phyloP scores from a whole-genome alignment of 2,329 filamentous ascomycete species.

The Talaromyces rugulosus region DNA sequence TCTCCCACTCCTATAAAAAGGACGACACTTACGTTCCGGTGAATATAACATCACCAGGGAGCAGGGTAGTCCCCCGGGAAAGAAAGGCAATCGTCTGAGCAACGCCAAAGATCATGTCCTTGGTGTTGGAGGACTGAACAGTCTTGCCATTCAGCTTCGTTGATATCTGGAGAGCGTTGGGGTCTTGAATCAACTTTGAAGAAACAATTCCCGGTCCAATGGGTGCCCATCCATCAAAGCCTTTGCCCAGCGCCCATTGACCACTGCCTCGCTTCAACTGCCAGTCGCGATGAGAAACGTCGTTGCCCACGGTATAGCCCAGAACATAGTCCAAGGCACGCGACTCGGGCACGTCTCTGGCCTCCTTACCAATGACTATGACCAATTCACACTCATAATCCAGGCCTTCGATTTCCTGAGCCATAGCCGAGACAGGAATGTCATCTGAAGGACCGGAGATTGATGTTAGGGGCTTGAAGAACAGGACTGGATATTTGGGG shows the following conservation, averaged over 20 bases:
- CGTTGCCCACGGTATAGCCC: conserved; percentile 72
- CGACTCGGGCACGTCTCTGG: conserved; percentile 60
- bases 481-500: conserved; percentile 68
- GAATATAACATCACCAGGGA: conserved; percentile 40
- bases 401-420: conserved; percentile 61
- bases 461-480: conserved; percentile 67
- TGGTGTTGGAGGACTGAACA: conserved; percentile 47
- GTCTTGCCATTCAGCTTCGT: conserved; percentile 48
- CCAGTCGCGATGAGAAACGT: conserved; percentile 77
- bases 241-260: conserved; percentile 69
- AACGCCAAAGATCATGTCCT: conserved; percentile 48
- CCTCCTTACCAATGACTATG: conserved; percentile 65
- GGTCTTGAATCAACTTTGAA: conserved; percentile 41
- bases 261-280: conserved; percentile 64
- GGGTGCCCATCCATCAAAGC: conserved; percentile 72
- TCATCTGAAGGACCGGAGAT: conserved; percentile 61
- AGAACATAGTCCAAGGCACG: conserved; percentile 68
- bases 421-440: conserved; percentile 62
- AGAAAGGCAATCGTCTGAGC: conserved; percentile 44
- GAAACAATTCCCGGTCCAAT: conserved; percentile 69
- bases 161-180: conserved; percentile 38
- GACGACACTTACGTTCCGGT: conserved; percentile 40
- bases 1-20: conserved; percentile 15
- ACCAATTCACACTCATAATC: conserved; percentile 82
- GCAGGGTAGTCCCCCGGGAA: conserved; percentile 39